phyloP scores from a whole-genome alignment of 23 red algal genomes.

The Cyanidiococcus yangmingshanensis region DNA sequence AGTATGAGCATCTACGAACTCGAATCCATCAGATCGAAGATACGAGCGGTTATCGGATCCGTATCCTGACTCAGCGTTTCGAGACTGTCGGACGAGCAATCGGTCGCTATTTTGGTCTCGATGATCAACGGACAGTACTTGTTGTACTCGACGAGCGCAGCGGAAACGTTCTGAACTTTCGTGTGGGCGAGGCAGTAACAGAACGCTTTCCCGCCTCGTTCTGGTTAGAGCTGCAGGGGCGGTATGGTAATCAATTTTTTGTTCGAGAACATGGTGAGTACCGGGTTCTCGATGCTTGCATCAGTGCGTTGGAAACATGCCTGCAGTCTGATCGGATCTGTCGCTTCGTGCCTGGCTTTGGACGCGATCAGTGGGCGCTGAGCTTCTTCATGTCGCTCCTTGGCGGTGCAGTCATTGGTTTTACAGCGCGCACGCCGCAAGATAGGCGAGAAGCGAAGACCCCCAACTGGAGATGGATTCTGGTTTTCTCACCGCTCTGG shows the following conservation, averaged over 20 bases:
- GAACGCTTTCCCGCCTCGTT: conserved; percentile 40
- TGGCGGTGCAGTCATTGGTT: conserved; percentile 55
- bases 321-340: conserved; percentile 34
- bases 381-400: conserved; percentile 30
- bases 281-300: conserved; percentile 30
- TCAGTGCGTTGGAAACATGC: conserved; percentile 52
- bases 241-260: conserved; percentile 73
- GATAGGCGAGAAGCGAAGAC: conserved; percentile 22
- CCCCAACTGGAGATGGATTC: conserved; percentile 39
- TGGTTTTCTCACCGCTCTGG: conserved; percentile 69
- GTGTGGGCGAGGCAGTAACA: conserved; percentile 40
- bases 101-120: conserved; percentile 32
- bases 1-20: neutral
- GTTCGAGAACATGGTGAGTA: conserved; percentile 64
- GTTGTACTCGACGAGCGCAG: conserved; percentile 37
- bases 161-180: conserved; percentile 65
- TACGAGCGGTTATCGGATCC: conserved; percentile 34
- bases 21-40: conserved; percentile 16
- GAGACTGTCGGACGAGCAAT: conserved; percentile 33
- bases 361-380: conserved; percentile 60
- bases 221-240: conserved; percentile 51
- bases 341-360: conserved; percentile 50
- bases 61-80: conserved; percentile 40
- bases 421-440: conserved; percentile 31
- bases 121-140: conserved; percentile 32